Evolutionary conservation across 2,329 filamentous ascomycete species (phyloP), one percentile per base, ranked within the genome.

Genomic region (Trichophyton benhamiae): DNA sequence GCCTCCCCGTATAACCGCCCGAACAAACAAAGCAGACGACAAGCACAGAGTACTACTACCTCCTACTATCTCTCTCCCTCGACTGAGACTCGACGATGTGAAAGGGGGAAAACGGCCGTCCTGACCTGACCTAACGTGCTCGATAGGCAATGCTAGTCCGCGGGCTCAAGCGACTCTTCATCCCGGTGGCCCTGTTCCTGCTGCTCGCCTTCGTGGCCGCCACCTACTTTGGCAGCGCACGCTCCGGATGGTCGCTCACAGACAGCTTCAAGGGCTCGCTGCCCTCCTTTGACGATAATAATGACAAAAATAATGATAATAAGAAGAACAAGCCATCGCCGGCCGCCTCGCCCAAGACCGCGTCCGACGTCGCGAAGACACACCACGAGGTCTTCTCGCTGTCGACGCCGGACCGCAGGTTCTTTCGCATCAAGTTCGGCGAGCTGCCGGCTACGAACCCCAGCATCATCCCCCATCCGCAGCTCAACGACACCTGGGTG

Each of bases 401-500:
- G 1, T 78, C 80, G 0, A 81, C 77, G 0, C 57, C 63, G 0
- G 72, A 82, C 65, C 70, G 68, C 38, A 77, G 73, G 36, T 83
- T 76, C 72, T 83, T 83, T 65, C 63, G 65, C 27, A 76, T 84
- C 67, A 69, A 74, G 15, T 82, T 84, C 64, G 75, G 72, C 15
- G 69, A 69, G 38, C 66, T 73, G 4, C 60, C 66, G 5, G 74
- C 74, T 36, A 76, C 80, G 61, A 84, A 84, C 63, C 81, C 82
- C 15, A 84, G 80, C 69, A 77, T 84, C 64, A 76, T 84, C 44
- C 81, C 82, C 0, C 82, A 84, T 66, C 81, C 81, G 2, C 70
- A 67, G 1, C 67, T 74, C 5, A 69, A 74, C 2, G 68, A 80
- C 46, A 53, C 49, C 3, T 84, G 77, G 75, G 77, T 80, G 63